Evolutionary conservation across 768 basidiomycete species (phyloP), one percentile per base, ranked within the genome.

Genomic region (Amanita brunnescens): DNA sequence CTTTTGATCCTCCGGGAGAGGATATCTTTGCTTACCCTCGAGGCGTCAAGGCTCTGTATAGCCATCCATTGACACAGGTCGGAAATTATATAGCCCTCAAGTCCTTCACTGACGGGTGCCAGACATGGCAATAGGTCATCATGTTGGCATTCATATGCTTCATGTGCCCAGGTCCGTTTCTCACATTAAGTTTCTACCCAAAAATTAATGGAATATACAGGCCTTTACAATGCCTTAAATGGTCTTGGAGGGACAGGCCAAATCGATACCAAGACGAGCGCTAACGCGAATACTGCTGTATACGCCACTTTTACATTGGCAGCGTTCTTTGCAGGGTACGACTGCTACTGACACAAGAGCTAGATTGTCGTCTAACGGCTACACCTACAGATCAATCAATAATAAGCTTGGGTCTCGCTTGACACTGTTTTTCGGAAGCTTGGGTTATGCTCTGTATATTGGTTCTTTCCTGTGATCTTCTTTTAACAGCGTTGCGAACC

Each of bases 211-310:
- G 14, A 52, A 34, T n/a, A 30, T n/a, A 67, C n/a, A 63, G 87
- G 88, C 52, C 75, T 89, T 51, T 90, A 87, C 68, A 91, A 90
- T 59, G n/a, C 81, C 87, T 69, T 90, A 59, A 84, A 79, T 50
- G 87, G 89, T 30, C 73, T 93, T 39, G 90, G 91, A 3, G 88
- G 75, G 39, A 87, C 85, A 40, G 90, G 90, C 3, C 83, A 85
- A 66, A 62, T 87, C 37, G 80, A 86, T 58, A 60, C 78, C 9
- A 72, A 69, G 2, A 85, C 81, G 10, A 78, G 76, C 60, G 80
- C 86, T 14, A 87, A 91, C 57, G 76, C 85, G 2, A 82, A 83
- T 59, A 69, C 79, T 0, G 80, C 85, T 3, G 66, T 87, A 12
- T 90, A 91, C 59, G 65, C 73, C 1, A 76, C 76, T 6, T 77